Evolutionary conservation across 768 basidiomycete species (phyloP).

Genomic region (Serendipita vermifera): DNA sequence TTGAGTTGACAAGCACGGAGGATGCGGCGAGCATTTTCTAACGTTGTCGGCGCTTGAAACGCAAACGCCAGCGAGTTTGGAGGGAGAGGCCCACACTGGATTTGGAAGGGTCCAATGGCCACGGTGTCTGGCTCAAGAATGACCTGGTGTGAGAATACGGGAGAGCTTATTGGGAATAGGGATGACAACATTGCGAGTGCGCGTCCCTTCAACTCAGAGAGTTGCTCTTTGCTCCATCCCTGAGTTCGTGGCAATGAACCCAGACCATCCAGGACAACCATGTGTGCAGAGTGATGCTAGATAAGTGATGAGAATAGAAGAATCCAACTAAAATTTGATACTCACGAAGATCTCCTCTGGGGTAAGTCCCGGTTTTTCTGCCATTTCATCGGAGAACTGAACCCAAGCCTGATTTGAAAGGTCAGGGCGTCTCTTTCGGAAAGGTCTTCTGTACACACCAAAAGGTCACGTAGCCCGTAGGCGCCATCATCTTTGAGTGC

Average conservation of each 20-base stretch:
- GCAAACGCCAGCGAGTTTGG: conserved; percentile 43
- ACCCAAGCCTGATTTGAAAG: conserved; percentile 66
- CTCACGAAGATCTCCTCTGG: conserved; percentile 55
- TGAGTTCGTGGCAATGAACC: conserved; percentile 62
- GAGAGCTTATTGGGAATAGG: conserved; percentile 28
- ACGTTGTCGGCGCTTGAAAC: conserved; percentile 78
- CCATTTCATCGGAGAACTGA: conserved; percentile 61
- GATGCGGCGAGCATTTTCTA: conserved; percentile 76
- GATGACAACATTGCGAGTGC: conserved; percentile 42
- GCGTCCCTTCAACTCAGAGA: conserved; percentile 47
- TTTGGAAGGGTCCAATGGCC: conserved; percentile 61
- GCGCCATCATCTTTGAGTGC: conserved; percentile 50
- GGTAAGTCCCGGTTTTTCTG: conserved; percentile 25
- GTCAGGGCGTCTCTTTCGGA: neutral
- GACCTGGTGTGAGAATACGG: conserved; percentile 24
- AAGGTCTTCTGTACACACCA: conserved; percentile 39
- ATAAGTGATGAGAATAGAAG: neutral
- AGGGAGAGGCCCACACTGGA: conserved; percentile 43
- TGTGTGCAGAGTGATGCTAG: conserved; percentile 83
- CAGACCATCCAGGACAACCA: conserved; percentile 86
- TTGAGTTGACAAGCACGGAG: conserved; percentile 76
- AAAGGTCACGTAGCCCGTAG: conserved; percentile 71
- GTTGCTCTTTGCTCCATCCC: conserved; percentile 42
- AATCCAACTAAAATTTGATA: too few relatives aligned
- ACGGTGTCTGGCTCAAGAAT: conserved; percentile 22